phyloP scores from a whole-genome alignment of 192 early-diverging fungal species.

The Geranomyces michiganensis region DNA sequence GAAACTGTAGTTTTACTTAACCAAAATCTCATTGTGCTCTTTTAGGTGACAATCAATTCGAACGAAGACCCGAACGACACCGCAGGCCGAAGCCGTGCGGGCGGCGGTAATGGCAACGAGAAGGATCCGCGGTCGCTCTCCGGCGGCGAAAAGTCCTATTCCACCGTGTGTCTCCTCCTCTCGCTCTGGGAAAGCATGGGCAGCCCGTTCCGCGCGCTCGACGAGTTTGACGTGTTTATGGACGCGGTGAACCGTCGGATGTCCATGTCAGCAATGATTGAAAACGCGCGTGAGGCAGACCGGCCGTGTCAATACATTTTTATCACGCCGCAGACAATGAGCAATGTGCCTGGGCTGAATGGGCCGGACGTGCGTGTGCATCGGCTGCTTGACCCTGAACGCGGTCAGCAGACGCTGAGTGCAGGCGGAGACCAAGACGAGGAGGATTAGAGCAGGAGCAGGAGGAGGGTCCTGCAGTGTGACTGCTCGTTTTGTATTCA shows the following conservation, averaged over 20 bases:
- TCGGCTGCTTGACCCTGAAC: constrained; percentile 19
- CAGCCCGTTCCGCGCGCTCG: constrained; percentile 89
- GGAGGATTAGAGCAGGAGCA: too few species aligned
- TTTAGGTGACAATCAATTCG: constrained; percentile 20
- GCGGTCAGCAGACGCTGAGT: constrained; percentile 1
- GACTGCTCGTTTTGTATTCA: too few species aligned
- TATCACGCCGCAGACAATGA: constrained; percentile 93
- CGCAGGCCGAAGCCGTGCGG: background rate
- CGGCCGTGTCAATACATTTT: constrained; percentile 83
- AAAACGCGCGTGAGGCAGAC: constrained; percentile 69
- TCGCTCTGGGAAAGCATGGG: constrained; percentile 93
- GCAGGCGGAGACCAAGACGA: too few species aligned
- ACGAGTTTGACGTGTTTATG: constrained; percentile 99
- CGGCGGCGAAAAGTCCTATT: constrained; percentile 97
- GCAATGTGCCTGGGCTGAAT: constrained; percentile 19
- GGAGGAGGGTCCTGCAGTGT: too few species aligned
- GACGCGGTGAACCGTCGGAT: constrained; percentile 93
- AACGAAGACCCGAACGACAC: background rate
- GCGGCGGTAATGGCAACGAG: constrained; percentile 43
- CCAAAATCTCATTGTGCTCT: background rate
- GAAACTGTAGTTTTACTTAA: background rate
- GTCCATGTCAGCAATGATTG: constrained; percentile 88
- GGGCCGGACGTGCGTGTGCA: constrained; percentile 19
- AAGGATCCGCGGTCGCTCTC: constrained; percentile 92
- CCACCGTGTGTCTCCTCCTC: constrained; percentile 89